Percentiles rank a stretch among this genome's conserved stretches.
Conservation (phyloP, 768 basidiomycete species). For the Gloeophyllum trabeum region DNA sequence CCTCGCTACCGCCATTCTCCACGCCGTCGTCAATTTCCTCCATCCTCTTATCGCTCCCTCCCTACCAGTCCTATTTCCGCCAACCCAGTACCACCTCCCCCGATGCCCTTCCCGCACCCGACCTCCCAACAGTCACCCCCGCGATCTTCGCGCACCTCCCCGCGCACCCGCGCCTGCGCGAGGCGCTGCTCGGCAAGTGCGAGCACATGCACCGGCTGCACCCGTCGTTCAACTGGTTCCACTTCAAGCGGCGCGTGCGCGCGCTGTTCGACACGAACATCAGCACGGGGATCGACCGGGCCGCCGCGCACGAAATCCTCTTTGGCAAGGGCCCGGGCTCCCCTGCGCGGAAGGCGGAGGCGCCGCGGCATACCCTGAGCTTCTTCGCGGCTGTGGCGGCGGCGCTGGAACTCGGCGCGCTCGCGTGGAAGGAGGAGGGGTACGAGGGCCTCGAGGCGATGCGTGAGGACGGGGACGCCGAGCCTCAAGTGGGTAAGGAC, state of each 20-base stretch:
- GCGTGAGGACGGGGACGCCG: background rate
- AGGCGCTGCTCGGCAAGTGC: slow-evolving; percentile 25
- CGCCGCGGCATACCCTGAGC: slow-evolving; percentile 24
- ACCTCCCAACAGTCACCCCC: slow-evolving; percentile 27
- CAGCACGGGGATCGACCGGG: background rate
- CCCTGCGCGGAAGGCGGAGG: slow-evolving; percentile 5
- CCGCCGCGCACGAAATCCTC: background rate
- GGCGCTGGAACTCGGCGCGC: slow-evolving; percentile 47
- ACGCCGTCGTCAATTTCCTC: background rate
- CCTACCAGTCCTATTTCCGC: background rate
- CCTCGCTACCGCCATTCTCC: slow-evolving; percentile 1
- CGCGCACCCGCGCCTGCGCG: slow-evolving; percentile 22
- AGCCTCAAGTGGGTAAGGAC: background rate
- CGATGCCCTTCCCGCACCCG: slow-evolving; percentile 6
- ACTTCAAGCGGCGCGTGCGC: slow-evolving; percentile 32
- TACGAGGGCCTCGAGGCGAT: slow-evolving; percentile 3
- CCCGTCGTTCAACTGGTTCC: slow-evolving; percentile 37
- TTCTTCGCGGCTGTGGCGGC: slow-evolving; percentile 53
- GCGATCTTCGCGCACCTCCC: slow-evolving; percentile 29
- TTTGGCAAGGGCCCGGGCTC: too few relatives aligned
- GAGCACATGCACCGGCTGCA: slow-evolving; percentile 33
- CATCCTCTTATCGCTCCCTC: background rate
- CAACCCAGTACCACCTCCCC: slow-evolving; percentile 14
- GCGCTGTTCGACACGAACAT: slow-evolving; percentile 22
- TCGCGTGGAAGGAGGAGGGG: slow-evolving; percentile 17